These are phyloP conservation scores for Blepharisma japonicum DNA, from an alignment of 73 alveolate species.

Conservation along the genomic window DNA sequence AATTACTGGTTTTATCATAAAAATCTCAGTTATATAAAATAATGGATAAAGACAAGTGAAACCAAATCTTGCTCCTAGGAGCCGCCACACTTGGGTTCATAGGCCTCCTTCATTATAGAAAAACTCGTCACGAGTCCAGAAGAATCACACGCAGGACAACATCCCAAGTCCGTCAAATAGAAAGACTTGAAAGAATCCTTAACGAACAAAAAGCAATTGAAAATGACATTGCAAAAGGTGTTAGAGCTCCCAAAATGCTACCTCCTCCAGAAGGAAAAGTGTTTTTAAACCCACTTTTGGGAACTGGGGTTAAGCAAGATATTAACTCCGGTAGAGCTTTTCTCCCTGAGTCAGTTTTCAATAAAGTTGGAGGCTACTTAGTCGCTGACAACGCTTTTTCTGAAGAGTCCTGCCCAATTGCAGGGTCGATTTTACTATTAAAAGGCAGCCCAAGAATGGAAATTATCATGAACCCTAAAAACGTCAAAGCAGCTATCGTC, in stretches of 20 bases:
- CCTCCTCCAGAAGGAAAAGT: not conserved
- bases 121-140: too few relatives aligned
- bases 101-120: too few relatives aligned
- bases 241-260: slow-evolving; percentile 10
- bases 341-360: slow-evolving; percentile 16
- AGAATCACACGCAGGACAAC: too few relatives aligned
- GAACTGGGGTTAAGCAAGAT: slow-evolving; percentile 2
- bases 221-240: not conserved
- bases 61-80: too few relatives aligned
- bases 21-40: too few relatives aligned
- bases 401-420: not conserved
- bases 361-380: slow-evolving; percentile 4
- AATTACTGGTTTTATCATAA: too few relatives aligned
- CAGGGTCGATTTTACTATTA: not conserved
- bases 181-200: too few relatives aligned
- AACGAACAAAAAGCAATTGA: too few relatives aligned
- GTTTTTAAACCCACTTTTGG: slow-evolving; percentile 22
- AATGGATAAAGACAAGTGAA: too few relatives aligned
- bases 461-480: slow-evolving; percentile 51
- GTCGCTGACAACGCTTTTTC: slow-evolving; percentile 13
- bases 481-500: slow-evolving; percentile 82
- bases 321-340: slow-evolving; percentile 11
- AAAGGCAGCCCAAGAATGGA: slow-evolving; percentile 37
- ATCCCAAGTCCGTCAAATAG: too few relatives aligned
- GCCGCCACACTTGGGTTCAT: too few relatives aligned